Evolutionary conservation across 805 yeast species (phyloP).

Genomic region (Candida stauntonica): DNA sequence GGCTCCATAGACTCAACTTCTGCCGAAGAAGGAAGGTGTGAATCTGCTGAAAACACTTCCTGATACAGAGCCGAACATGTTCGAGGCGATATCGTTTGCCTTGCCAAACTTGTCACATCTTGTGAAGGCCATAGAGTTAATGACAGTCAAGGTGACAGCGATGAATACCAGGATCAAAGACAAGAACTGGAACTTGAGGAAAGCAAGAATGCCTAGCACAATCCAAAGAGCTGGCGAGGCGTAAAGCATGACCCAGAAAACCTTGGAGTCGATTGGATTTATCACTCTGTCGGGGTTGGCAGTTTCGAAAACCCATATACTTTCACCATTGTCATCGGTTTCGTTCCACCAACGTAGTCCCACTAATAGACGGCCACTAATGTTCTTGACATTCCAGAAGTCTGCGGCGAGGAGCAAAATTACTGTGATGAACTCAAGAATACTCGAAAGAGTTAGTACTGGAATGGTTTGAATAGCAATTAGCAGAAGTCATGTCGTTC

Average conservation of each 20-base stretch:
- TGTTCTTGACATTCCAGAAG: slow-evolving; percentile 91
- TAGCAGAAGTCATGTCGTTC: background rate
- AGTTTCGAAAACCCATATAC: slow-evolving; percentile 79
- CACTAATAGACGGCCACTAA: slow-evolving; percentile 83
- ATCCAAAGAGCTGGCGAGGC: slow-evolving; percentile 74
- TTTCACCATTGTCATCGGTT: slow-evolving; percentile 45
- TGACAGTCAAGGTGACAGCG: slow-evolving; percentile 66
- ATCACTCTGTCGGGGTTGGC: slow-evolving; percentile 69
- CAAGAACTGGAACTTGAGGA: slow-evolving; percentile 71
- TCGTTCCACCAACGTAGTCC: slow-evolving; percentile 99
- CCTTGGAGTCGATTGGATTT: slow-evolving; percentile 87
- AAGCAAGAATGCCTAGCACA: slow-evolving; percentile 68
- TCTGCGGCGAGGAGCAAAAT: slow-evolving; percentile 79
- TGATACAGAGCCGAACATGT: slow-evolving; percentile 50
- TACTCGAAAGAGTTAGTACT: slow-evolving; percentile 28
- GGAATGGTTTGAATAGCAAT: slow-evolving; percentile 1
- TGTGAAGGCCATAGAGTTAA: slow-evolving; percentile 87
- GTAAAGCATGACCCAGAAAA: slow-evolving; percentile 82
- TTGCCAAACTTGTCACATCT: slow-evolving; percentile 89
- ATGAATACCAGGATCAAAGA: slow-evolving; percentile 59
- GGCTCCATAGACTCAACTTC: background rate
- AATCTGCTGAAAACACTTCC: slow-evolving; percentile 43
- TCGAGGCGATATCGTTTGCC: slow-evolving; percentile 64
- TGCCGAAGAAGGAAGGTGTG: slow-evolving; percentile 29
- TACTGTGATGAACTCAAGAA: slow-evolving; percentile 73